Percentiles rank a stretch among this genome's conserved stretches.
Conservation (phyloP, 2,329 filamentous ascomycete species). For the Penicillium sp. region DNA sequence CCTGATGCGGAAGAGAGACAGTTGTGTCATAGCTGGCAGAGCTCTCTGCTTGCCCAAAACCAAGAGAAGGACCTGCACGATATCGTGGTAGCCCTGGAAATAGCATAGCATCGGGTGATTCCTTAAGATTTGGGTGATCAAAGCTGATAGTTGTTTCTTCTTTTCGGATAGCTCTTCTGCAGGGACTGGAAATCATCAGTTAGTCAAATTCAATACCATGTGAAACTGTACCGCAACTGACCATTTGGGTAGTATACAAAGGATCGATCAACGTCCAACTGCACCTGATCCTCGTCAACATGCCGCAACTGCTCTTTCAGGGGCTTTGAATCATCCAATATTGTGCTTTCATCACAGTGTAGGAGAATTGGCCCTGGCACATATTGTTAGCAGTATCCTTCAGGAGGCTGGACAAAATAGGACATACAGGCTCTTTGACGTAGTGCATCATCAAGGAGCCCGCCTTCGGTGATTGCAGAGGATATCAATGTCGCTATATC, state of each 20-base stretch:
- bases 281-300: conserved; percentile 84
- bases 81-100: conserved; percentile 98
- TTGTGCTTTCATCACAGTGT: conserved; percentile 32
- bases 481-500: conserved; percentile 57
- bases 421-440: conserved; percentile 75
- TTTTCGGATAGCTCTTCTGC: conserved; percentile 66
- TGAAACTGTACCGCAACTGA: conserved; percentile 42
- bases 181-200: conserved; percentile 54
- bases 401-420: neutral
- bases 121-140: conserved; percentile 80
- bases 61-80: conserved; percentile 90
- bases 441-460: conserved; percentile 65
- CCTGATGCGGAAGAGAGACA: conserved; percentile 85
- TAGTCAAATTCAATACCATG: conserved; percentile 12
- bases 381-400: conserved; percentile 13
- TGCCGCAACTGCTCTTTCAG: conserved; percentile 72
- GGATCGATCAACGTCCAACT: conserved; percentile 89
- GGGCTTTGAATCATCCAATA: conserved; percentile 21
- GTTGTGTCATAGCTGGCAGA: conserved; percentile 66
- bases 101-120: conserved; percentile 82
- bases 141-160: conserved; percentile 71
- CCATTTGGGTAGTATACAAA: conserved; percentile 93
- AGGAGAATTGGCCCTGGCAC: conserved; percentile 51
- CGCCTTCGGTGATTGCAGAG: conserved; percentile 63
- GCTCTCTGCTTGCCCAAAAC: conserved; percentile 68